Base-by-base conservation (phyloP, 2,329 filamentous ascomycete genomes). In the Cladobotryum mycophilum region DNA sequence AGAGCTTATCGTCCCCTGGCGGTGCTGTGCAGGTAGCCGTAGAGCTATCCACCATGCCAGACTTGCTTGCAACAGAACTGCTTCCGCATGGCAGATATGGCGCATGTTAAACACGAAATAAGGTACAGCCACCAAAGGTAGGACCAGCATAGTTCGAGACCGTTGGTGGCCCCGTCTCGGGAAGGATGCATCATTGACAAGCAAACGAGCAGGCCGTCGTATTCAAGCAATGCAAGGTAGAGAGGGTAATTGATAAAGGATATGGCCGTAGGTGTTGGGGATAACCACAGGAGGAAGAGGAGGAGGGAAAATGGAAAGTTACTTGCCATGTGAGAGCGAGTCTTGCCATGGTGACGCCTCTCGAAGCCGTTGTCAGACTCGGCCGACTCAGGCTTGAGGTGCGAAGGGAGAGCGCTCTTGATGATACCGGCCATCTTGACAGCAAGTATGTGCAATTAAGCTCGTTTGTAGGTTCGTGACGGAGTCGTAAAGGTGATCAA, bases 281-380 rank as follows among this genome's bases (percentile, higher is more conserved):
- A n/a, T 37, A 18, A 25, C 20, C 17, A 20, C 17, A 36, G 22
- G 22, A 20, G n/a, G 18, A 42, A 25, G 38, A 34, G 45, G 41
- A 52, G 30, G 37, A 18, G 45, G 37, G 35, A 41, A 47, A 41
- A 14, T 15, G 4, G 22, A 34, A 13, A 34, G 30, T 14, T 25
- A 84, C 86, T 82, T 73, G 87, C 87, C 82, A 91, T 88, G 72
- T 91, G 87, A 55, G 86, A 89, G 70, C 87, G 85, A 60, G 86
- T 87, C 81, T 91, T 91, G 74, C 87, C 87, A 70, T 91, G 86
- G 67, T 89, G 88, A 67, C 84, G 83, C 56, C 78, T 76, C 61
- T 78, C 73, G 58, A 82, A 77, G 57, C 73, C 74, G 56, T 64
- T 64, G 55, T 75, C 73, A 30, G 25, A 30, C 45, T 77, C 73